A percentile compares a stretch with the other conserved stretches of the same genome.
phyloP scores from a whole-genome alignment of 192 early-diverging fungal genomes.

The Pilaira anomala region DNA sequence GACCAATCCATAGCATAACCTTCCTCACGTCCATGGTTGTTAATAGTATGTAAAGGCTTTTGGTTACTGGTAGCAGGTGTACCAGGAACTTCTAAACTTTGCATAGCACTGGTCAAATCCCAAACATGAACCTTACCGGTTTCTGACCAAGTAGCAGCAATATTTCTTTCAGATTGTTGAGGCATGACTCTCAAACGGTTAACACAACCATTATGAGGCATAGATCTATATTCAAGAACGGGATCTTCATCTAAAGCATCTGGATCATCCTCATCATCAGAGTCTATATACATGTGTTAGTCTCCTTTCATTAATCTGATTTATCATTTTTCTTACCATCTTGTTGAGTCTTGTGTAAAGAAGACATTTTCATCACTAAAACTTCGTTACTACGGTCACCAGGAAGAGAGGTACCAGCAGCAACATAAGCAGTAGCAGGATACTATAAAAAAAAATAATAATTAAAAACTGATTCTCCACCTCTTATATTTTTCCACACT shows the following conservation, averaged over 20 bases:
- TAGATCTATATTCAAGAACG: conserved; percentile 76
- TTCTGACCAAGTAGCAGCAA: conserved; percentile 92
- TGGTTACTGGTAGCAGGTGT: conserved; percentile 54
- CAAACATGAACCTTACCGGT: conserved; percentile 94
- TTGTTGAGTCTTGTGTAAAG: conserved; percentile 88
- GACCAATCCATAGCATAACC: conserved; percentile 98
- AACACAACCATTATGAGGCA: conserved; percentile 87
- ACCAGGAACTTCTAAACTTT: conserved; percentile 81
- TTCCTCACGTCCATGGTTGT: conserved; percentile 79
- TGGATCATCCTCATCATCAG: conserved; percentile 68
- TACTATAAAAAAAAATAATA: conserved; percentile 51
- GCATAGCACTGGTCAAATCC: conserved; percentile 76
- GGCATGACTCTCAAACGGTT: conserved; percentile 54
- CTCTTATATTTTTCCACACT: neutral
- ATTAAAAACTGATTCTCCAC: too few species aligned
- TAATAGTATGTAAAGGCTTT: conserved; percentile 78
- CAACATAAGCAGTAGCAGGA: conserved; percentile 89
- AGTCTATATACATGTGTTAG: conserved; percentile 38
- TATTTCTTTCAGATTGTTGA: conserved; percentile 63
- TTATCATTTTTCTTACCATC: conserved; percentile 55
- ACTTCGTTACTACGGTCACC: conserved; percentile 82
- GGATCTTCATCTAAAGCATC: conserved; percentile 95
- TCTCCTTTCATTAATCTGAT: neutral
- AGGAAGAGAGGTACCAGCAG: conserved; percentile 92
- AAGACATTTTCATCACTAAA: conserved; percentile 93